Evolutionary conservation across 129 eudicot genomes (phyloP).

Genomic region (Logfia minima): DNA sequence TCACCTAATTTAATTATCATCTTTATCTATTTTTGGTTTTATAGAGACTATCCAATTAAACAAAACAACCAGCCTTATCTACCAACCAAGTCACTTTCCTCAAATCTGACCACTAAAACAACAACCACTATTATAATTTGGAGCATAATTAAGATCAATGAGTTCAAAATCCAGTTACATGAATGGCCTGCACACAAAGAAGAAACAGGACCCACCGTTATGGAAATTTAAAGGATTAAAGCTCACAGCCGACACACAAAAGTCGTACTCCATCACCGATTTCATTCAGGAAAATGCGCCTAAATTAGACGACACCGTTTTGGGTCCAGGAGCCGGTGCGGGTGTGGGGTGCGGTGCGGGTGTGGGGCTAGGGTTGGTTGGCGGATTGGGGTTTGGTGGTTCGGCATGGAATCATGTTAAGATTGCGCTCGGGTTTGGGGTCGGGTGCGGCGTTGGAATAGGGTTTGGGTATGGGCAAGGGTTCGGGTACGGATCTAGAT

Average conservation of each 20-base stretch:
- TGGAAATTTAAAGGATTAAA: conserved; percentile 57
- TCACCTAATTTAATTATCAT: no score
- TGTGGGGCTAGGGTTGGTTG: conserved; percentile 64
- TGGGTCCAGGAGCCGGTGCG: conserved; percentile 77
- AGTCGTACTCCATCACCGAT: conserved; percentile 36
- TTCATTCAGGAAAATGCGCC: conserved; percentile 40
- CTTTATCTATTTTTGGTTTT: no score
- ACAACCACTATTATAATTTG: neutral
- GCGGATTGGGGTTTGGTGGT: conserved; percentile 60
- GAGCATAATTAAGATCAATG: neutral
- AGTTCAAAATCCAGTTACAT: neutral
- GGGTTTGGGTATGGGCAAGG: conserved; percentile 82
- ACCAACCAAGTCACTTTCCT: neutral
- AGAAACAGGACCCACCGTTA: conserved; percentile 32
- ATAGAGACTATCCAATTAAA: no score
- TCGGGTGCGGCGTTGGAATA: conserved; percentile 67
- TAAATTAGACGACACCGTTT: conserved; percentile 40
- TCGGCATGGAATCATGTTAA: conserved; percentile 61
- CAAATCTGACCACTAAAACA: neutral
- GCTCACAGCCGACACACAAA: conserved; percentile 36
- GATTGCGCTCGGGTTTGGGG: conserved; percentile 63
- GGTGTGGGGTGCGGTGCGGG: conserved; percentile 81
- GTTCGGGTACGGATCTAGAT: conserved; percentile 51
- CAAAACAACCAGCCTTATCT: neutral
- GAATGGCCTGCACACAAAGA: conserved; percentile 31